Base-by-base conservation (phyloP, 2,329 filamentous ascomycete species). In the Fusarium pseudocircinatum region DNA sequence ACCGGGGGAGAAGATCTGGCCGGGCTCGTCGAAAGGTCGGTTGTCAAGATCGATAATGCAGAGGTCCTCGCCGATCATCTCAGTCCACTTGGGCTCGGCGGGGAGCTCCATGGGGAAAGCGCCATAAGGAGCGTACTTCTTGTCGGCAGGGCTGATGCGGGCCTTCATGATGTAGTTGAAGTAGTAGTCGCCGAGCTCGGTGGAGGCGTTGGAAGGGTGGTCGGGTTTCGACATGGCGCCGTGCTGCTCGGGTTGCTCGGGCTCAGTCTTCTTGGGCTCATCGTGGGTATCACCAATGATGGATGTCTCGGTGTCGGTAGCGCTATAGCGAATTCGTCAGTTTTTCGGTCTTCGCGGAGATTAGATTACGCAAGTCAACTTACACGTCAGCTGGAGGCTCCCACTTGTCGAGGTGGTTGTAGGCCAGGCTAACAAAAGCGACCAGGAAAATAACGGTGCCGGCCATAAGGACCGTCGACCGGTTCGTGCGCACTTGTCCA, bases 31-130 rank as follows among this genome's bases (percentile, higher is more conserved):
- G 60, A 85, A 85, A 6, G 76, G 75, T 36, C 84, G 83, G 73
- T 82, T 84, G 74, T 85, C 84, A 50, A 85, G 78, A 64, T 85
- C 84, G 70, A 85, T 83, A 70, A 85, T 84, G 81, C 83, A 85
- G 13, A 85, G 74, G 6, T 83, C 78, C 71, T 83, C 77, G 58
- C 82, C 81, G 43, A 85, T 70, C 14, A 76, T 63, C 43, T 81
- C 66, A 15, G 75, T 79, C 75, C 82, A 84, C n/a, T 78, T 75
- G 24, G 77, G 54, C 7, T 77, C 63, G 12, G 69, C 76, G 12
- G 77, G 70, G 14, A 83, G 77, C 15, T 79, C 72, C 73, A 76
- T 80, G 30, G 81, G 76, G 46, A 82, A 80, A 34, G 80, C 82
- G 37, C 82, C 80, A 14, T 70, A 81, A 1, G 78, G 78, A 18